Evolutionary conservation across 129 eudicot genomes (phyloP).

Genomic region (Escallonia herrerae): DNA sequence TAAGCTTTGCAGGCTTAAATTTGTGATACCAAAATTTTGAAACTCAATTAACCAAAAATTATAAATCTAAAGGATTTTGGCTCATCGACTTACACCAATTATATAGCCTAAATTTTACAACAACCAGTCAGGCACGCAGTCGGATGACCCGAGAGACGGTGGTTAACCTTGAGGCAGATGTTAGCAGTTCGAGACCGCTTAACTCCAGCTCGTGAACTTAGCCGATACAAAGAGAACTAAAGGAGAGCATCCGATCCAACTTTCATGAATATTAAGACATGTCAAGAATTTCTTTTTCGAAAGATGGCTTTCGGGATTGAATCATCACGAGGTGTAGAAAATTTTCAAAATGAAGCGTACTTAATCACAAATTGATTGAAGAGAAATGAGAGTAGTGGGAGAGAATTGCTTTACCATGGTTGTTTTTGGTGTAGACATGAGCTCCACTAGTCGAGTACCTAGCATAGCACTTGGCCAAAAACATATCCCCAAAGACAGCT

Average conservation of each 20-base stretch:
- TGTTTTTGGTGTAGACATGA: constrained; percentile 41
- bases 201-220: constrained; percentile 2
- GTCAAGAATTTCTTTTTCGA: neutral
- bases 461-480: constrained; percentile 80
- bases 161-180: too few species aligned
- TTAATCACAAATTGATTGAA: too few species aligned
- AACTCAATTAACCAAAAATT: constrained; percentile 18
- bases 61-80: neutral
- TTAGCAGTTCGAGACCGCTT: too few species aligned
- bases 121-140: too few species aligned
- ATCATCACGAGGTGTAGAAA: neutral
- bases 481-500: constrained; percentile 82
- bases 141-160: too few species aligned
- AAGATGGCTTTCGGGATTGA: neutral
- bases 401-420: constrained; percentile 35
- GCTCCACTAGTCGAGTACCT: constrained; percentile 80
- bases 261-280: neutral
- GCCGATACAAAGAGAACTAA: neutral
- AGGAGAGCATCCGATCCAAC: neutral
- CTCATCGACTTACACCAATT: too few species aligned
- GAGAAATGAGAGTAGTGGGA: neutral
- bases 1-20: neutral
- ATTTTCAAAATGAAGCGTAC: neutral
- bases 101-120: too few species aligned
- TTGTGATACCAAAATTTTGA: neutral